A percentile compares a stretch with the other conserved stretches of the same genome.
These are phyloP conservation scores for Cyberlindnera galapagoensis DNA, from an alignment of 805 yeast genomes.

Conservation along the genomic window DNA sequence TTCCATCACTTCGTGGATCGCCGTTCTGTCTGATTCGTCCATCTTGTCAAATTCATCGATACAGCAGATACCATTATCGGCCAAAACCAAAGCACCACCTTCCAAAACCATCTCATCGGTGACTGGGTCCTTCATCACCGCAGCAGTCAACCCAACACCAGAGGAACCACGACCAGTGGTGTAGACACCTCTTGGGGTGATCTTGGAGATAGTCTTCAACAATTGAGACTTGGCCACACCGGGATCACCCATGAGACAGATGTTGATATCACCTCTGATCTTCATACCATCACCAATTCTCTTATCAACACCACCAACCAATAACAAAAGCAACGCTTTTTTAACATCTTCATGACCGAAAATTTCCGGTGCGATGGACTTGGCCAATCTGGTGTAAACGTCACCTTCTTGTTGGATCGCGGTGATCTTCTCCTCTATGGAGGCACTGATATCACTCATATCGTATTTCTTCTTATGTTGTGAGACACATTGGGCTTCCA, in stretches of 20 bases:
- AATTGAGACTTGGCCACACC: conserved; percentile 99
- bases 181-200: conserved; percentile 94
- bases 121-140: conserved; percentile 98
- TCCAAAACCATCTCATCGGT: conserved; percentile 97
- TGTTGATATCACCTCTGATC: conserved; percentile 94
- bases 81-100: conserved; percentile 96
- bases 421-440: conserved; percentile 48
- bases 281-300: conserved; percentile 94
- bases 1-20: conserved; percentile 99
- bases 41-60: conserved; percentile 98
- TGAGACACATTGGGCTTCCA: conserved; percentile 78
- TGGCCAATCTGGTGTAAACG: conserved; percentile 72
- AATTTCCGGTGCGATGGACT: conserved; percentile 95
- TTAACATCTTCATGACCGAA: conserved; percentile 92
- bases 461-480: conserved; percentile 90
- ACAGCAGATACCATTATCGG: conserved; percentile 97
- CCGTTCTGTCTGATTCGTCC: conserved; percentile 96
- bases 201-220: conserved; percentile 81
- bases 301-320: conserved; percentile 95
- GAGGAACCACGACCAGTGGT: conserved; percentile 99
- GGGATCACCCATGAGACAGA: conserved; percentile 98
- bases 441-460: conserved; percentile 49
- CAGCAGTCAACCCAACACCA: conserved; percentile 98
- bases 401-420: conserved; percentile 55
- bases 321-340: conserved; percentile 74